Conservation (phyloP, 106 monocot species). For the Dioscorea dumetorum region DNA sequence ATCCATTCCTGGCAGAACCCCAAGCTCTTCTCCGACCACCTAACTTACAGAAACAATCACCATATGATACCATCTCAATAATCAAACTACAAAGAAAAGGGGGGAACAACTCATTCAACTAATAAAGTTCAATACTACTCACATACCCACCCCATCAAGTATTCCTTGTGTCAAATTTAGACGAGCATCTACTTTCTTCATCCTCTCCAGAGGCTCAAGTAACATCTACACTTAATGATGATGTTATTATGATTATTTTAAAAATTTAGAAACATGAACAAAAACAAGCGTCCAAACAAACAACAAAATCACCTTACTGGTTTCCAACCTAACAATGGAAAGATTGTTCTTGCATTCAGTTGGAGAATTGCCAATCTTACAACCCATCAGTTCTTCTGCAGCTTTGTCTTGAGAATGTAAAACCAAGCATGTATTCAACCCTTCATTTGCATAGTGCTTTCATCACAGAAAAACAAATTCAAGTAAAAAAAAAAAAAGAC, state of each 20-base stretch:
- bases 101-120: neutral
- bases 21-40: constrained; percentile 97
- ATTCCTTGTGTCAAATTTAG: constrained; percentile 83
- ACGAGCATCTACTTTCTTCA: constrained; percentile 90
- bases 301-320: constrained; percentile 50
- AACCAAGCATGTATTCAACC: constrained; percentile 70
- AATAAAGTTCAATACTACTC: neutral
- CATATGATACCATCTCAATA: neutral
- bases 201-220: constrained; percentile 69
- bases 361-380: constrained; percentile 56
- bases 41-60: constrained; percentile 16
- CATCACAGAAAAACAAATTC: constrained; percentile 5
- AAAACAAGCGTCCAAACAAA: neutral
- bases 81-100: neutral
- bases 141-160: constrained; percentile 81
- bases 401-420: constrained; percentile 81
- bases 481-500: neutral
- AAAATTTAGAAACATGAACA: too few relatives aligned
- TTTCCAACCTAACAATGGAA: constrained; percentile 68
- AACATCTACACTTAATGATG: constrained; percentile 51
- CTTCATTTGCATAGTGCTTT: constrained; percentile 84
- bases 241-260: neutral
- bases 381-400: constrained; percentile 64
- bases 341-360: constrained; percentile 44
- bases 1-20: constrained; percentile 93